Conservation (phyloP, 306 rosid genomes). For the Quercus engelmannii region DNA sequence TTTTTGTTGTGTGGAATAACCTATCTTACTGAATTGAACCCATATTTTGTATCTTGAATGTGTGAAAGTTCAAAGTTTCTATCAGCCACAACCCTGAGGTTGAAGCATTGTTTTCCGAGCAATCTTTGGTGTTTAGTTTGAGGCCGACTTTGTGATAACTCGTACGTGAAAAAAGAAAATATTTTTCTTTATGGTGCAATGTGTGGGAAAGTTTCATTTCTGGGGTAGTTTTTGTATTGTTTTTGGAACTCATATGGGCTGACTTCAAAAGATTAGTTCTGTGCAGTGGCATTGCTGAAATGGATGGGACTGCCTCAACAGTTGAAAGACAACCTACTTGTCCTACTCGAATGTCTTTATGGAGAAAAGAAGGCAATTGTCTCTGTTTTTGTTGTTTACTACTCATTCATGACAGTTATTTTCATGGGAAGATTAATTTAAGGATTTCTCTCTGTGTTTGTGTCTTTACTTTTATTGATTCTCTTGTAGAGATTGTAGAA, state of each 20-base stretch:
- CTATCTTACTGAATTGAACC: too few species aligned
- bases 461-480: neutral
- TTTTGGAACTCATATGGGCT: neutral
- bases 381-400: neutral
- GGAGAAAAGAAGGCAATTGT: neutral
- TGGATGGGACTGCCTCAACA: slow-evolving; percentile 17
- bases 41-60: too few species aligned
- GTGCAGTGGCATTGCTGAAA: slow-evolving; percentile 12
- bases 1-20: too few species aligned
- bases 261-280: neutral
- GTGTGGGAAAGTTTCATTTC: neutral
- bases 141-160: too few species aligned
- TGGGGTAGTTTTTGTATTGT: neutral
- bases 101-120: too few species aligned
- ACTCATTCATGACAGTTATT: neutral
- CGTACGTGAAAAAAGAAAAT: too few species aligned
- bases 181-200: neutral
- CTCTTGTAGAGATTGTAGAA: neutral
- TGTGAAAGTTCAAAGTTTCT: too few species aligned
- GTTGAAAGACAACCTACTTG: slow-evolving; percentile 1
- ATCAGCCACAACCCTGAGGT: too few species aligned
- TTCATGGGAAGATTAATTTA: neutral
- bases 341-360: neutral
- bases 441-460: neutral
- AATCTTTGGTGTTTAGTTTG: neutral